A percentile compares a stretch with the other conserved stretches of the same genome.
These are phyloP conservation scores for Ramularia collo-cygni DNA, from an alignment of 2,329 filamentous ascomycete species.

Conservation along the genomic window DNA sequence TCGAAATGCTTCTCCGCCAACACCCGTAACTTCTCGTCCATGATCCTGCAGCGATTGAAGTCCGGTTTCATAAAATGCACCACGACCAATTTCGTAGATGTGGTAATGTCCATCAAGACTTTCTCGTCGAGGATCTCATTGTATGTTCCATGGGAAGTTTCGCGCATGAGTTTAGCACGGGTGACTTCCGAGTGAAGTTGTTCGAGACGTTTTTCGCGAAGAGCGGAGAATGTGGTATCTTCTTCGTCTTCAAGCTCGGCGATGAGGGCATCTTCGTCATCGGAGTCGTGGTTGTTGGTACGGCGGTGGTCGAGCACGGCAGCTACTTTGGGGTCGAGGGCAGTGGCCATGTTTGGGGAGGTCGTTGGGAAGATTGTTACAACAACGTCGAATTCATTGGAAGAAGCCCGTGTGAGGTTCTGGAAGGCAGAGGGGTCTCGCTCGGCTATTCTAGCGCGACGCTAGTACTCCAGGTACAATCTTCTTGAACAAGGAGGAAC, in stretches of 20 bases:
- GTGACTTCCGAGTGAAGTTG: conserved; percentile 52
- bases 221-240: conserved; percentile 46
- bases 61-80: conserved; percentile 61
- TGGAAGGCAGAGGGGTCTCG: no score
- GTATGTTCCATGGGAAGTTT: conserved; percentile 43
- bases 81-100: conserved; percentile 49
- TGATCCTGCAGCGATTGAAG: conserved; percentile 54
- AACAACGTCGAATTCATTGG: no score
- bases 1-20: conserved; percentile 53
- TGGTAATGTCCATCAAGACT: conserved; percentile 53
- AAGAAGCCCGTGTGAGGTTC: no score
- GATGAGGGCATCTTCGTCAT: conserved; percentile 56
- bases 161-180: conserved; percentile 43
- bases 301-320: conserved; percentile 40
- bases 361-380: no score
- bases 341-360: conserved; percentile 10
- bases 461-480: no score
- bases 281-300: conserved; percentile 41
- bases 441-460: no score
- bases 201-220: conserved; percentile 52
- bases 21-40: conserved; percentile 53
- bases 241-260: conserved; percentile 50
- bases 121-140: conserved; percentile 53
- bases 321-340: conserved; percentile 46
- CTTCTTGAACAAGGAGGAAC: no score